Base-by-base conservation (phyloP, 805 yeast species). In the Suhomyces sp. region DNA sequence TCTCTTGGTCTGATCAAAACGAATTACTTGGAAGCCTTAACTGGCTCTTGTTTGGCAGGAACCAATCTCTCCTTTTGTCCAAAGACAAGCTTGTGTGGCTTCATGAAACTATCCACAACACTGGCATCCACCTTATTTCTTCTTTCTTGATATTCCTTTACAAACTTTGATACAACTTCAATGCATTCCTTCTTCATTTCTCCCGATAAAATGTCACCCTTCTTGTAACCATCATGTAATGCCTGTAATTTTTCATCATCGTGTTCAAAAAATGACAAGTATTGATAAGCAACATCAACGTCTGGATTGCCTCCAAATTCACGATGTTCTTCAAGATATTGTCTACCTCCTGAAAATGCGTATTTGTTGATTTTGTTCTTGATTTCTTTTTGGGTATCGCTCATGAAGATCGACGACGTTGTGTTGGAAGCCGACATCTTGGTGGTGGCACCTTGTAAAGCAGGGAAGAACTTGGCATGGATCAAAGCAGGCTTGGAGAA, bases 391-490 rank as follows among this genome's bases (percentile, higher is more conserved):
- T 95, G 78, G 2, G 96, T 86, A 61, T 93, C 98, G 39, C 88
- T 90, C 93, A 93, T 83, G 69, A 83, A 93, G 47, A 93, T 88
- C 5, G 98, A 93, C 25, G 91, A 77, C 38, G 86, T 81, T 43
- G 85, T 88, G 60, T 85, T 93, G 9, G 93, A 81, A 4, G 98
- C 98, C 42, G 95, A 83, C 98, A 93, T 93, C 68, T 93, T 93
- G 25, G 97, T 85, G 11, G 88, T 76, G 4, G 98, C 82, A 36
- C 98, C 98, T 71, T 93, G 98, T 50, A 91, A 69, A 35, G 98
- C 98, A 28, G 98, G 98, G 84, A 93, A 93, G 65, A 93, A 93
- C 63, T 86, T 83, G 36, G 98, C 81, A 64, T 93, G 98, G 45
- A 93, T 72, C 57, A 93, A 75, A 7, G 96, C 79, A 13, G 98